These are phyloP conservation scores for Alloteropsis angusta DNA, from an alignment of 202 grass and related monocot genomes.

Conservation along the genomic window DNA sequence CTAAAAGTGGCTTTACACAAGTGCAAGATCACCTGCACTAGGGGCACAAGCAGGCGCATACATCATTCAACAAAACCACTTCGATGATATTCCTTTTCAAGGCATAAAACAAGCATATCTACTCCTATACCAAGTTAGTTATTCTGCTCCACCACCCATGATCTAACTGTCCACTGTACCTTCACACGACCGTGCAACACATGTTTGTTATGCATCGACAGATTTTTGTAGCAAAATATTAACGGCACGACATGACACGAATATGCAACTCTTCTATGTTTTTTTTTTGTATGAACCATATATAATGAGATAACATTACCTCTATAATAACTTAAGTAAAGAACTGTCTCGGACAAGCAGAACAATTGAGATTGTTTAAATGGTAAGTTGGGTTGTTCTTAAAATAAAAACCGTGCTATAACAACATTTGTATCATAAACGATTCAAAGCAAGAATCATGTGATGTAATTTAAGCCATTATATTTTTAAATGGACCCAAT, in stretches of 20 bases:
- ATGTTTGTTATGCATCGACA: constrained; percentile 4
- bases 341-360: too few relatives aligned
- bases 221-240: background rate
- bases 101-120: constrained; percentile 17
- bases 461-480: too few relatives aligned
- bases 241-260: background rate
- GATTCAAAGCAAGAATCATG: too few relatives aligned
- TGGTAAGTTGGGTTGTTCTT: too few relatives aligned
- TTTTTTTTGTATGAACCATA: background rate
- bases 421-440: too few relatives aligned
- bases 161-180: constrained; percentile 17
- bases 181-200: background rate
- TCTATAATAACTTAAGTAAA: too few relatives aligned
- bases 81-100: constrained; percentile 22
- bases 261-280: background rate
- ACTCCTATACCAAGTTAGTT: background rate
- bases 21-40: constrained; percentile 6
- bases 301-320: too few relatives aligned
- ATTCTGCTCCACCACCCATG: constrained; percentile 2
- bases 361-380: too few relatives aligned
- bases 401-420: too few relatives aligned
- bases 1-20: constrained; percentile 12
- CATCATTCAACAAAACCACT: constrained; percentile 27
- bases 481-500: too few relatives aligned
- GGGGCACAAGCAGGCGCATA: background rate